Evolutionary conservation across 768 basidiomycete genomes (phyloP), one percentile per base, ranked within the genome.

Genomic region (Neoboletus magnificus): DNA sequence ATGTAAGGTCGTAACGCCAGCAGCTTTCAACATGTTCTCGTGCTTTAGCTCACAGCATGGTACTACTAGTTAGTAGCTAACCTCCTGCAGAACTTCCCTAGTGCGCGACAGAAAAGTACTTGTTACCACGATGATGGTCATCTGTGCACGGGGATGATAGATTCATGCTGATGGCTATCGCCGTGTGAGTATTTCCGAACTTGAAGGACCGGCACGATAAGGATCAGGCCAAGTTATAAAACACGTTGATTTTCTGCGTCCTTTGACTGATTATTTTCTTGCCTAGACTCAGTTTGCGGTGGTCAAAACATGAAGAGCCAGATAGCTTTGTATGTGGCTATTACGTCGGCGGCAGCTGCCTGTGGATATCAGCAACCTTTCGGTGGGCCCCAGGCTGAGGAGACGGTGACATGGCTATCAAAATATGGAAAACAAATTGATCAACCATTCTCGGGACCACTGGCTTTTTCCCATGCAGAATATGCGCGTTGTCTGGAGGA

Each of bases 391-490:
- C 30, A 40, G 35, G 25, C 12, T 8, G 48, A 54, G 30, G 59
- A 59, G 25, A 51, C 55, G 3, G 73, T 76, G 48, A 81, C 80
- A 49, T 91, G 87, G 87, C 67, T 77, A 8, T 76, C 82, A 52
- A 91, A 88, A 69, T 93, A 91, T 61, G 90, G 89, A n/a, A 65
- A 71, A 10, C 86, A 89, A 59, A 76, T 79, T 20, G 91, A 94
- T 71, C 82, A 86, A 40, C 70, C 78, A 5, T 95, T 91, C 75
- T 83, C 87, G 7, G 93, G 93, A 0, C 87, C 91, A 30, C 77
- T 89, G 16, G 79, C 89, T 0, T 96, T 95, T 74, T 88, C 91
- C 20, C 92, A 92, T 64, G 74, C 91, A 15, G 85, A 89, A 2
- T 92, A 91, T 27, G 55, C 54, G 16, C 66, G 53, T 36, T 67